phyloP scores from a whole-genome alignment of 2,329 filamentous ascomycete species.

The Stagonosporopsis tanaceti region DNA sequence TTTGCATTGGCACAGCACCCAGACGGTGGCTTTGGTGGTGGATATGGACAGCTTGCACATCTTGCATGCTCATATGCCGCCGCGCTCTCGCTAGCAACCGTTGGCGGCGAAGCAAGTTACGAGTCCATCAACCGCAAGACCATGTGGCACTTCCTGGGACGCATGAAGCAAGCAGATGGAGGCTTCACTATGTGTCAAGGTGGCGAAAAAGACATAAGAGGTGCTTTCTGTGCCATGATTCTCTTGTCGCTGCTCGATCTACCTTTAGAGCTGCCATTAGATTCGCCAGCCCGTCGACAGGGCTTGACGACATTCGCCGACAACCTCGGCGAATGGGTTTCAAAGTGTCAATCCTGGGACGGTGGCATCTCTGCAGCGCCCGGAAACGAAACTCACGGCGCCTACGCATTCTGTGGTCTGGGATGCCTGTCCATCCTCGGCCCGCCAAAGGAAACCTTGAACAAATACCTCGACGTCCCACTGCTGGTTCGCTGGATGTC shows the following conservation, averaged over 20 bases:
- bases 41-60: constrained; percentile 90
- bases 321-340: constrained; percentile 80
- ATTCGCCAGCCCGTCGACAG: constrained; percentile 71
- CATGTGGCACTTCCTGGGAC: constrained; percentile 91
- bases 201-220: constrained; percentile 92
- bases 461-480: constrained; percentile 78
- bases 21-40: constrained; percentile 87
- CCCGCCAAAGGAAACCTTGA: constrained; percentile 76
- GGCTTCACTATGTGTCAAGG: constrained; percentile 88
- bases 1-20: constrained; percentile 82
- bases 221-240: constrained; percentile 89
- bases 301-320: constrained; percentile 73
- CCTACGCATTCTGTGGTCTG: constrained; percentile 93
- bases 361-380: constrained; percentile 89
- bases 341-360: constrained; percentile 92
- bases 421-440: constrained; percentile 88
- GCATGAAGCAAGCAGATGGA: constrained; percentile 84
- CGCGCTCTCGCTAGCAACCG: constrained; percentile 78
- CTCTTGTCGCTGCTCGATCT: constrained; percentile 84
- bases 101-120: constrained; percentile 77
- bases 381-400: constrained; percentile 90
- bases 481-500: constrained; percentile 87
- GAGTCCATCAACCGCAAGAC: constrained; percentile 79
- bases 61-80: constrained; percentile 88
- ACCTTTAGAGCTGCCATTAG: constrained; percentile 77